phyloP scores from a whole-genome alignment of 2,329 filamentous ascomycete species.

The Arthrobotrys conoides region DNA sequence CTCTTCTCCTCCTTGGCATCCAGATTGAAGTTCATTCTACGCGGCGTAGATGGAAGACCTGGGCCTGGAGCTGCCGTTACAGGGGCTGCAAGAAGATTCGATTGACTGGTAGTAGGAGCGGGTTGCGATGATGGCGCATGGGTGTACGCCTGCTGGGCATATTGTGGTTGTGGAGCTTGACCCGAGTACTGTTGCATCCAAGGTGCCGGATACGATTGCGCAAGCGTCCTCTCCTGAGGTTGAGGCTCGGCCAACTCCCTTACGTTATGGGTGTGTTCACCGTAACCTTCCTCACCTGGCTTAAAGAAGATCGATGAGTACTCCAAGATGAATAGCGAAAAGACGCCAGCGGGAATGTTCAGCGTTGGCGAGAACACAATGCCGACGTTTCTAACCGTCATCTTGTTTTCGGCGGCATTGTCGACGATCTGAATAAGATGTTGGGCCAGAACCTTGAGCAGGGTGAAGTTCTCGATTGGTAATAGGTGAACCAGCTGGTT shows the following conservation, averaged over 20 bases:
- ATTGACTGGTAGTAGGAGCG: slow-evolving; percentile 32
- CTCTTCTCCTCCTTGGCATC: slow-evolving; percentile 43
- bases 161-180: neutral
- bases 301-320: slow-evolving; percentile 87
- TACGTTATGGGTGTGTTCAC: slow-evolving; percentile 61
- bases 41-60: slow-evolving; percentile 55
- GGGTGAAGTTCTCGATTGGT: slow-evolving; percentile 82
- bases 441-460: slow-evolving; percentile 86
- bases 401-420: slow-evolving; percentile 92
- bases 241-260: slow-evolving; percentile 65
- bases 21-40: slow-evolving; percentile 57
- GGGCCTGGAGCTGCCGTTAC: slow-evolving; percentile 25
- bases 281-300: slow-evolving; percentile 75
- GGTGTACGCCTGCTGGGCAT: slow-evolving; percentile 12
- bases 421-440: slow-evolving; percentile 95
- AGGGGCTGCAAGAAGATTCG: slow-evolving; percentile 27
- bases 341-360: slow-evolving; percentile 94
- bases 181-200: slow-evolving; percentile 17
- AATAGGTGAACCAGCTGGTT: slow-evolving; percentile 84
- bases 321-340: slow-evolving; percentile 92
- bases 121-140: slow-evolving; percentile 24
- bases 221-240: slow-evolving; percentile 63
- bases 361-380: slow-evolving; percentile 98
- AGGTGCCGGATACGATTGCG: slow-evolving; percentile 66
- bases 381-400: slow-evolving; percentile 95